Base-by-base conservation (phyloP, 495 filamentous ascomycete species). In the Aspergillus cavernicola region DNA sequence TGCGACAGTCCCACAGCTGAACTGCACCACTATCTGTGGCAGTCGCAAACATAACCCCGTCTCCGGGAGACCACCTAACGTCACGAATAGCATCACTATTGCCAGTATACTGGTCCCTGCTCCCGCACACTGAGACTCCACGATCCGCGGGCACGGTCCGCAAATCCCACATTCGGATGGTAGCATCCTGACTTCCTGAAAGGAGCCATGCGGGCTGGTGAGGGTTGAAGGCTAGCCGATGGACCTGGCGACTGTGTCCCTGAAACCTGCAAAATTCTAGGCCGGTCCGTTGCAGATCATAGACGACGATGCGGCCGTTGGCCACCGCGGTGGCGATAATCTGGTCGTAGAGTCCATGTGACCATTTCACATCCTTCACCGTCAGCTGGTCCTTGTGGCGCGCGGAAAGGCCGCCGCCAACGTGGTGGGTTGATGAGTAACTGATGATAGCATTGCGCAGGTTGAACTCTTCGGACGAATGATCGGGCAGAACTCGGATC, bases 121-220 rank as follows among this genome's bases (percentile, higher is more conserved):
- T 87, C 31, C 73, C 66, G 56, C 73, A 76, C 5, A 74, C 80
- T 60, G 77, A 78, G 39, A 70, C 69, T 15, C 74, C 69, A 52
- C 74, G 70, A 48, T 78, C 69, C 28, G 72, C 58, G 23, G 71
- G 71, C 40, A 79, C 73, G 26, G 78, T 73, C 35, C 86, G 75
- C 53, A 89, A 61, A 70, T 90, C 86, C 86, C 86, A 90, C 62
- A 89, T 81, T 46, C 89, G 87, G 41, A 96, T 88, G 12, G 87
- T 88, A 48, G 87, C 87, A 75, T 97, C 93, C 70, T 96, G 91
- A 64, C 92, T 92, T 20, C 88, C 93, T 4, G 91, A 95, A 20
- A 97, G 76, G 31, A 97, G 68, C 75, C 84, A 81, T 52, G 81
- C 83, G 46, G 85, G 84, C 54, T 81, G 75, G 63, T 88, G 85